phyloP scores from a whole-genome alignment of 805 yeast genomes.

The Debaryomyces castellii region DNA sequence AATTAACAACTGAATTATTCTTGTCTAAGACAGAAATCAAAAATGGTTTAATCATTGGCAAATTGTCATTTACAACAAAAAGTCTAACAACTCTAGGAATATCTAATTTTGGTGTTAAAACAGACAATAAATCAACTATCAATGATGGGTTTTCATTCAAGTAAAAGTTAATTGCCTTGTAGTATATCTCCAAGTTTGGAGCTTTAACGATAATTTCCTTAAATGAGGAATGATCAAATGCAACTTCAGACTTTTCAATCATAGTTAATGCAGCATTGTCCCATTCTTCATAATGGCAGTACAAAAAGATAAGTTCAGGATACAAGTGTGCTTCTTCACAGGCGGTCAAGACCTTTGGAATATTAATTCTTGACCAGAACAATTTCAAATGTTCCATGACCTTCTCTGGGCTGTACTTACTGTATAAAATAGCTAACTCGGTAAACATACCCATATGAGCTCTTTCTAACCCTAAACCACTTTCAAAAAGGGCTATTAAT shows the following conservation, averaged over 20 bases:
- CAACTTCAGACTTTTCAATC: constrained; percentile 91
- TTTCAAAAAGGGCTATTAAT: constrained; percentile 88
- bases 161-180: constrained; percentile 95
- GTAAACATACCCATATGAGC: constrained; percentile 99
- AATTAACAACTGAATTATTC: constrained; percentile 87
- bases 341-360: constrained; percentile 94
- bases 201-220: constrained; percentile 94
- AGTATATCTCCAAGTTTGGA: constrained; percentile 92
- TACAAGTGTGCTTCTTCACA: constrained; percentile 92
- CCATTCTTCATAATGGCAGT: constrained; percentile 99
- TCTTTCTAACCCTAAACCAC: constrained; percentile 93
- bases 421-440: constrained; percentile 85
- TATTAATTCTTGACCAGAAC: constrained; percentile 97
- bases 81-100: constrained; percentile 92
- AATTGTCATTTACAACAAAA: constrained; percentile 91
- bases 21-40: constrained; percentile 86
- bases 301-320: constrained; percentile 93
- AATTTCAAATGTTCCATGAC: constrained; percentile 95
- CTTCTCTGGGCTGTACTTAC: constrained; percentile 85
- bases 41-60: constrained; percentile 95
- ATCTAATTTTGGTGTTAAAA: constrained; percentile 84
- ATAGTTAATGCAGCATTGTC: constrained; percentile 96
- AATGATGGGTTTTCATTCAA: constrained; percentile 89
- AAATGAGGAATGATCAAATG: constrained; percentile 91
- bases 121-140: constrained; percentile 81